phyloP scores from a whole-genome alignment of 23 red algal genomes.

The Gracilariopsis chorda region DNA sequence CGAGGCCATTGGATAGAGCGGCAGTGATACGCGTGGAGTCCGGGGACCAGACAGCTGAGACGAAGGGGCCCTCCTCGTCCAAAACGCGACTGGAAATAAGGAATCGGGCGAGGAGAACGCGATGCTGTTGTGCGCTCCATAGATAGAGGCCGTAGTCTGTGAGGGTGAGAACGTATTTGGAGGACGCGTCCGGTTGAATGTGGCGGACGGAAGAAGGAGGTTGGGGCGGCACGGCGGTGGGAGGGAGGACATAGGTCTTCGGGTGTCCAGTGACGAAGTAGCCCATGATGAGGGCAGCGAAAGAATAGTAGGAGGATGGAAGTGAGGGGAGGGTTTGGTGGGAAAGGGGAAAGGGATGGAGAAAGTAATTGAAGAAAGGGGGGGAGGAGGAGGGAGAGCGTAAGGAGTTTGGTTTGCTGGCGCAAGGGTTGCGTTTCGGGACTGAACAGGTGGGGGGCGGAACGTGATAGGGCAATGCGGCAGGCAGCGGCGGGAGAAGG shows the following conservation, averaged over 20 bases:
- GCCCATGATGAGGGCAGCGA: conserved; percentile 52
- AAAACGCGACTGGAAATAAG: conserved; percentile 17
- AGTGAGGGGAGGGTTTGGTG: background rate
- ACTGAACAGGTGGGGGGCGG: background rate
- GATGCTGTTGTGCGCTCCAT: conserved; percentile 58
- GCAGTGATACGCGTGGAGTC: background rate
- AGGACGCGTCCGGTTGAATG: conserved; percentile 27
- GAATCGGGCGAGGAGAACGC: conserved; percentile 65
- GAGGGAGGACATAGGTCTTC: conserved; percentile 56
- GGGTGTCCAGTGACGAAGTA: conserved; percentile 73
- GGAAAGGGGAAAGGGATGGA: background rate
- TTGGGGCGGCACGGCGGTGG: conserved; percentile 16
- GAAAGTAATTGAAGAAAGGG: no score
- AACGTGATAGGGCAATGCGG: background rate
- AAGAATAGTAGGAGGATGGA: background rate
- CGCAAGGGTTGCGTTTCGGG: background rate
- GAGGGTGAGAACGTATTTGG: conserved; percentile 44
- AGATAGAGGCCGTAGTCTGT: conserved; percentile 33
- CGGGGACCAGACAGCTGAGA: conserved; percentile 33
- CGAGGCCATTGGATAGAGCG: conserved; percentile 33
- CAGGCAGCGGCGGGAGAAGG: background rate
- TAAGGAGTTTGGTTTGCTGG: background rate
- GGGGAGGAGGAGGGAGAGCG: background rate
- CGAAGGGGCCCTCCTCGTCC: conserved; percentile 14
- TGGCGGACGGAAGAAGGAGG: conserved; percentile 28